Evolutionary conservation across 176 grass and related monocot genomes (phyloP).

Genomic region (Phragmites australis): DNA sequence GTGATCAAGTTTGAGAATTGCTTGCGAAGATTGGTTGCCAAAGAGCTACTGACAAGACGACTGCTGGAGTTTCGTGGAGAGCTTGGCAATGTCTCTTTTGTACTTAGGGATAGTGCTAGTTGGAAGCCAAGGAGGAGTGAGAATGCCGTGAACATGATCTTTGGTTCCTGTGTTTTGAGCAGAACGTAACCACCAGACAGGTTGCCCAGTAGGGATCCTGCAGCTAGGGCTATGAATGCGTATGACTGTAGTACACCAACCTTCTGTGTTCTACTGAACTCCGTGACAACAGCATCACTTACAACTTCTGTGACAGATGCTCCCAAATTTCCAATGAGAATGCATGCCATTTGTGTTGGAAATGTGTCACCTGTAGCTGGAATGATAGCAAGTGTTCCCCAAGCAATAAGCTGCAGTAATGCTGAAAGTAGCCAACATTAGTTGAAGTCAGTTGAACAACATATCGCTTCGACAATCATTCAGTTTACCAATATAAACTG

Average conservation of each 20-base stretch:
- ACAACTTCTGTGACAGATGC: constrained; percentile 86
- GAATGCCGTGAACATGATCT: constrained; percentile 73
- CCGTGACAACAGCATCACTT: constrained; percentile 75
- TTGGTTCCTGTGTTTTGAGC: constrained; percentile 67
- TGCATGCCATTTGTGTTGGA: constrained; percentile 73
- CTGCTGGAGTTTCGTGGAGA: constrained; percentile 13
- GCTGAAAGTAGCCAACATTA: constrained; percentile 51
- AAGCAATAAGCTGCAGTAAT: constrained; percentile 73
- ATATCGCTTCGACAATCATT: background rate
- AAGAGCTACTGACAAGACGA: constrained; percentile 35
- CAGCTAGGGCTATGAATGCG: constrained; percentile 71
- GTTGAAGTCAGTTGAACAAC: background rate
- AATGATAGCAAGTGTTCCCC: constrained; percentile 71
- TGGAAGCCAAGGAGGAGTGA: constrained; percentile 68
- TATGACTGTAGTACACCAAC: constrained; percentile 75
- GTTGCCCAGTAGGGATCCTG: constrained; percentile 75
- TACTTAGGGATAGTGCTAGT: constrained; percentile 60
- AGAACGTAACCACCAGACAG: constrained; percentile 70
- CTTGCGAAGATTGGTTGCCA: constrained; percentile 48
- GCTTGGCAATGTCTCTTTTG: constrained; percentile 58
- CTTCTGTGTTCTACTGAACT: constrained; percentile 69
- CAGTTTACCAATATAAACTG: background rate
- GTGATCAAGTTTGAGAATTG: constrained; percentile 64
- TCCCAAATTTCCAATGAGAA: constrained; percentile 78
- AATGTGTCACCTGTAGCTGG: constrained; percentile 53